Percentiles rank a stretch among this genome's conserved stretches.
Conservation (phyloP, 345 rosid genomes). For the Gossypium raimondii region DNA sequence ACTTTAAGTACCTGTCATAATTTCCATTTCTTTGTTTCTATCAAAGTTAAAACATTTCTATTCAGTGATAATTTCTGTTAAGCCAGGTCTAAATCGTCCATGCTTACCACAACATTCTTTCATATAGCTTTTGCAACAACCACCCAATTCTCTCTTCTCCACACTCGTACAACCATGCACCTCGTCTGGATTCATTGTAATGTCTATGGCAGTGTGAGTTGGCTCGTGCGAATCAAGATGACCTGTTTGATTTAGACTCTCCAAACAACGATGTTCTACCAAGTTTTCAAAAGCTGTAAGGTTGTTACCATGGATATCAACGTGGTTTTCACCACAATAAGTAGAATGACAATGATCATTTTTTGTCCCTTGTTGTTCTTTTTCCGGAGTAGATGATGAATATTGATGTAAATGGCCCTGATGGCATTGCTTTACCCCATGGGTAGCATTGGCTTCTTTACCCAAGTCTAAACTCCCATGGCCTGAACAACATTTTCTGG, state of each 20-base stretch:
- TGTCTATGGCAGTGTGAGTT: background rate
- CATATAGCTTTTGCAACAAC: conserved; percentile 46
- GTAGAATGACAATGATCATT: background rate
- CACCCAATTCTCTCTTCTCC: conserved; percentile 35
- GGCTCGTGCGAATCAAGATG: background rate
- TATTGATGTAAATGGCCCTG: background rate
- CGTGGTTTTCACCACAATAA: conserved; percentile 1
- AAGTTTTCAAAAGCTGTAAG: conserved; percentile 2
- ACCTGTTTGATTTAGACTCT: background rate
- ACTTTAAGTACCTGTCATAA: background rate
- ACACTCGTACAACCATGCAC: conserved; percentile 21
- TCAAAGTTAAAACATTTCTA: background rate
- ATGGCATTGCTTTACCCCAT: conserved; percentile 2
- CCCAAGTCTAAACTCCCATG: background rate
- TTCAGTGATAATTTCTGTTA: conserved; percentile 35
- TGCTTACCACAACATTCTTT: conserved; percentile 39
- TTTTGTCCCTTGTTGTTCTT: background rate
- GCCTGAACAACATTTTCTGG: conserved; percentile 10
- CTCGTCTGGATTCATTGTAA: background rate
- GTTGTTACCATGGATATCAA: background rate
- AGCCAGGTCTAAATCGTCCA: conserved; percentile 28
- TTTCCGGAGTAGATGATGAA: background rate
- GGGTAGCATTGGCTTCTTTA: background rate
- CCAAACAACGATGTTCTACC: conserved; percentile 6
- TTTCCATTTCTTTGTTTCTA: conserved; percentile 1